These are phyloP conservation scores for Pilobolus umbonatus DNA, from an alignment of 192 early-diverging fungal genomes.

Conservation along the genomic window DNA sequence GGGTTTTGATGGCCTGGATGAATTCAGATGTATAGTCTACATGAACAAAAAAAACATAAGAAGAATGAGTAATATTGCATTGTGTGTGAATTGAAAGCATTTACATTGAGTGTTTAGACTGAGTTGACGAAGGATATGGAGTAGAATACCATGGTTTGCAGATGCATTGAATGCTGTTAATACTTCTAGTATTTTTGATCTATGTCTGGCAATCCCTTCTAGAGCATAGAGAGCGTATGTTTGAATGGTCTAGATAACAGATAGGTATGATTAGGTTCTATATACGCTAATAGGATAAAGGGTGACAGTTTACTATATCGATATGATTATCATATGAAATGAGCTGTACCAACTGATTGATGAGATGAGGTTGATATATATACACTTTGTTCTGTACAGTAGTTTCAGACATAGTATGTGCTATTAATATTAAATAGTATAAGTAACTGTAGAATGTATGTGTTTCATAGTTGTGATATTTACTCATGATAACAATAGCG, in stretches of 20 bases:
- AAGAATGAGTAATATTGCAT: background rate
- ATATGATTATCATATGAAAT: constrained; percentile 64
- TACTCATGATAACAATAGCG: constrained; percentile 75
- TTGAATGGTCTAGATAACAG: constrained; percentile 59
- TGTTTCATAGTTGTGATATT: background rate
- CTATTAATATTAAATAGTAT: constrained; percentile 24
- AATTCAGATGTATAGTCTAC: constrained; percentile 61
- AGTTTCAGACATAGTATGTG: constrained; percentile 58
- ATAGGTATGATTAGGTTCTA: too few relatives aligned
- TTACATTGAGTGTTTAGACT: constrained; percentile 26
- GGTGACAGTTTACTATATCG: constrained; percentile 44
- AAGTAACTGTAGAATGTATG: background rate
- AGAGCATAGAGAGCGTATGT: constrained; percentile 78
- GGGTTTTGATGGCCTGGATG: constrained; percentile 73
- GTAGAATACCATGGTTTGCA: constrained; percentile 87
- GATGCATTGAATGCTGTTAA: constrained; percentile 85
- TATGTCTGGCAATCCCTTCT: constrained; percentile 79
- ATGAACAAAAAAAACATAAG: background rate
- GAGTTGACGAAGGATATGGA: constrained; percentile 75
- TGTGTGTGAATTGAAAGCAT: background rate
- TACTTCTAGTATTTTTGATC: constrained; percentile 70
- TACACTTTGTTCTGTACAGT: constrained; percentile 69
- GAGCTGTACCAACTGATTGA: constrained; percentile 69
- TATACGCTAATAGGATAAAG: background rate
- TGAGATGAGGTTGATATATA: constrained; percentile 85